Base-by-base conservation (phyloP, 2,329 filamentous ascomycete genomes). In the Blastomyces parvus region DNA sequence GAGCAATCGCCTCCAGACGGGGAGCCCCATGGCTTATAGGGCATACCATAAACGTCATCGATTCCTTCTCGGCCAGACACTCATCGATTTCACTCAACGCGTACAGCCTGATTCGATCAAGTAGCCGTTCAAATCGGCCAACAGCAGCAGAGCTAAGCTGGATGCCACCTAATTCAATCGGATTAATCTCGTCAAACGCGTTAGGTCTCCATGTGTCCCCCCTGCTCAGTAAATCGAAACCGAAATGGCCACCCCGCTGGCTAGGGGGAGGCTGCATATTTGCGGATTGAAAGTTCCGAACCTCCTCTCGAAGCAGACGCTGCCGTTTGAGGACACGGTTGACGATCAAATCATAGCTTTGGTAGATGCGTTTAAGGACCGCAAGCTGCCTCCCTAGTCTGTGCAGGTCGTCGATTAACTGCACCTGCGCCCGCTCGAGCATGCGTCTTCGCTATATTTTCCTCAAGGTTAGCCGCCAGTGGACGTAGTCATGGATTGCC, bases 31-130 rank as follows among this genome's bases (percentile, higher is more conserved):
- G 40, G 19, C 2, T 58, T 36, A 33, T 44, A 33, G 46, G 13
- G 69, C 80, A 70, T 73, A 88, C 87, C 71, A 90, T 84, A 66
- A 84, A 83, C 3, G 88, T 86, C 33, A 91, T 77, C 0, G 85
- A 84, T 33, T 87, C 85, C 70, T 90, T 90, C 73, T 90, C 88
- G 36, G 83, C 83, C 27, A 86, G 73, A 67, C 85, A 87, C 66
- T 85, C 82, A 60, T 86, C 82, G 53, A 87, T 85, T 70, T 88
- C 85, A 62, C 80, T 83, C 64, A 87, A 72, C 13, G 84, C 85
- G 65, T 87, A 87, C 46, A 87, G 73, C 52, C 81, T 79, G 63
- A 87, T 86, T 3, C 84, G 78, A 68, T 87, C 84, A 57, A 82
- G 80, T 33, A 88, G 74, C 27, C 85, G 74, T 69, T 84, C 82